Percentiles rank a stretch among this genome's conserved stretches.
phyloP scores from a whole-genome alignment of 2,329 filamentous ascomycete genomes.

The Fragosphaeria purpurea region DNA sequence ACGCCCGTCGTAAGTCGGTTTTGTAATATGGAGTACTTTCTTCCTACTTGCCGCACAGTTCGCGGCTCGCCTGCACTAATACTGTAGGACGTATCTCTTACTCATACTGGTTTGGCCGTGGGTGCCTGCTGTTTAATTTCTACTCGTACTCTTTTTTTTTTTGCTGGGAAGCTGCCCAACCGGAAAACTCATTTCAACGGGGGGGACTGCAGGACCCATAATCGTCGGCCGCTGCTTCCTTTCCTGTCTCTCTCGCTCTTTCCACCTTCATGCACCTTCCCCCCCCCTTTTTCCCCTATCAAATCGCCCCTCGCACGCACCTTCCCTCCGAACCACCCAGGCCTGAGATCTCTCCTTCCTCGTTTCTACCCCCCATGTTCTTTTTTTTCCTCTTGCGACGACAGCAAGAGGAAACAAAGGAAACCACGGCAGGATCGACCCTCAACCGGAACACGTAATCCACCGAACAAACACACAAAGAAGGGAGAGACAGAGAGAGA shows the following conservation, averaged over 20 bases:
- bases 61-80: not conserved
- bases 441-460: too few species aligned
- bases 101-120: not conserved
- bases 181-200: constrained; percentile 13
- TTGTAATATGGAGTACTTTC: too few species aligned
- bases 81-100: constrained; percentile 8
- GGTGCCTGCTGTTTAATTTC: too few species aligned
- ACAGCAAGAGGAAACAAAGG: too few species aligned
- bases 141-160: not conserved
- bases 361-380: not conserved
- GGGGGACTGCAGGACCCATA: constrained; percentile 4
- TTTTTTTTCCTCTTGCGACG: not conserved
- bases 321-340: constrained; percentile 9
- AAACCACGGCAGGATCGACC: too few species aligned
- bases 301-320: constrained; percentile 13
- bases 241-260: not conserved
- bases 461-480: too few species aligned
- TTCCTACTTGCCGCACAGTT: constrained; percentile 2
- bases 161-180: constrained; percentile 11
- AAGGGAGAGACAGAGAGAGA: too few species aligned
- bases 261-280: constrained; percentile 5
- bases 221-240: constrained; percentile 10
- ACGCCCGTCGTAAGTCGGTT: too few species aligned
- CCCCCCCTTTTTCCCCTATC: constrained; percentile 11
- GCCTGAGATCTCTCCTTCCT: constrained; percentile 2